Evolutionary conservation across 768 basidiomycete species (phyloP).

Genomic region (Collybia sordida): DNA sequence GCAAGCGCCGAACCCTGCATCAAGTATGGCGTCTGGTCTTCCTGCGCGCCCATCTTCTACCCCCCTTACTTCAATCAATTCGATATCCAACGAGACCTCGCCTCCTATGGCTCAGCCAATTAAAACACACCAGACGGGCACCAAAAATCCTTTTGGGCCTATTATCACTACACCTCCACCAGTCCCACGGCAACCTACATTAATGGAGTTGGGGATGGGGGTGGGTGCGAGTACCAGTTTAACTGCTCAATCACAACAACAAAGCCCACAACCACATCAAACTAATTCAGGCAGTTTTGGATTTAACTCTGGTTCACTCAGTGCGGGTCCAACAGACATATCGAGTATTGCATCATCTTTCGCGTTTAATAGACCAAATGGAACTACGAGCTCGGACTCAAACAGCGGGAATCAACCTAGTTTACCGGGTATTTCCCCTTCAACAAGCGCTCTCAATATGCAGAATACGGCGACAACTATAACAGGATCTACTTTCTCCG

Average conservation of each 20-base stretch:
- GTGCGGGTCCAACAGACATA: conserved; percentile 53
- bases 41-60: conserved; percentile 73
- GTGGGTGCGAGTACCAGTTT: conserved; percentile 19
- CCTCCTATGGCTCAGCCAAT: conserved; percentile 61
- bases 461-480: conserved; percentile 36
- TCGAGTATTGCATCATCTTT: conserved; percentile 77
- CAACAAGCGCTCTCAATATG: conserved; percentile 20
- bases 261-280: conserved; percentile 20
- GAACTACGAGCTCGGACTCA: conserved; percentile 3
- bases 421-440: conserved; percentile 13
- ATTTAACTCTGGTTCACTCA: conserved; percentile 40
- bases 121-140: conserved; percentile 88
- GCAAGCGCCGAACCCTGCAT: conserved; percentile 15
- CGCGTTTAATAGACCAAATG: conserved; percentile 38
- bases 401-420: conserved; percentile 7
- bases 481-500: conserved; percentile 44
- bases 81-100: conserved; percentile 25
- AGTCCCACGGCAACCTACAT: conserved; percentile 74
- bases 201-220: conserved; percentile 75
- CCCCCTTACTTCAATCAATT: conserved; percentile 50
- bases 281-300: conserved; percentile 28
- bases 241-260: conserved; percentile 24
- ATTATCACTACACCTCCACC: conserved; percentile 62
- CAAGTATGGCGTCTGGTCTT: conserved; percentile 22
- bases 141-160: conserved; percentile 92